These are phyloP conservation scores for Spergularia marina DNA, from an alignment of 148 eudicot species.

Conservation along the genomic window DNA sequence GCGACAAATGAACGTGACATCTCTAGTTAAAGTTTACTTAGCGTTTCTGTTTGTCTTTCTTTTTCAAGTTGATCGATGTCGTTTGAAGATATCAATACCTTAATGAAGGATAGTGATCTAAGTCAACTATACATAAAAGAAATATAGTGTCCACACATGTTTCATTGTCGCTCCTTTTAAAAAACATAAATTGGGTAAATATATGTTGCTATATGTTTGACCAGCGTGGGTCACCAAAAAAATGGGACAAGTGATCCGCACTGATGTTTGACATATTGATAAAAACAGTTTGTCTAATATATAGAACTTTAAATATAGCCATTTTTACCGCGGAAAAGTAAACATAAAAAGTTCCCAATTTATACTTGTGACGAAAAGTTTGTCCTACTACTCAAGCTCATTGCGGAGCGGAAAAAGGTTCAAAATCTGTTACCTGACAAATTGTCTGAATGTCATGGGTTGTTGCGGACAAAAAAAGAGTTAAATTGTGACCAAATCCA, in stretches of 20 bases:
- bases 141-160: neutral
- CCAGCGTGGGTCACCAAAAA: too few relatives aligned
- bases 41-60: neutral
- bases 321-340: too few relatives aligned
- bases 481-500: neutral
- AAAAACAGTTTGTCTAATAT: too few relatives aligned
- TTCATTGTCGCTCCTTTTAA: too few relatives aligned
- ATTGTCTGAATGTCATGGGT: neutral
- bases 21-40: neutral
- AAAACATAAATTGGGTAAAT: too few relatives aligned
- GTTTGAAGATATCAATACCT: neutral
- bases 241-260: too few relatives aligned
- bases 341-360: too few relatives aligned
- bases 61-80: neutral
- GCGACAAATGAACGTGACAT: conserved; percentile 1
- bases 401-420: neutral
- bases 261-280: too few relatives aligned
- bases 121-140: neutral
- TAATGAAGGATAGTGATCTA: neutral
- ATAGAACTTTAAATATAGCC: too few relatives aligned
- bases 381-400: neutral
- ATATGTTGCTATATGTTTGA: too few relatives aligned
- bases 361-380: too few relatives aligned
- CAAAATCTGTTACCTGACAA: neutral
- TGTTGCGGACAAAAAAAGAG: neutral